These are phyloP conservation scores for Boletus rufocinnamomeus DNA, from an alignment of 768 basidiomycete genomes.

Conservation along the genomic window DNA sequence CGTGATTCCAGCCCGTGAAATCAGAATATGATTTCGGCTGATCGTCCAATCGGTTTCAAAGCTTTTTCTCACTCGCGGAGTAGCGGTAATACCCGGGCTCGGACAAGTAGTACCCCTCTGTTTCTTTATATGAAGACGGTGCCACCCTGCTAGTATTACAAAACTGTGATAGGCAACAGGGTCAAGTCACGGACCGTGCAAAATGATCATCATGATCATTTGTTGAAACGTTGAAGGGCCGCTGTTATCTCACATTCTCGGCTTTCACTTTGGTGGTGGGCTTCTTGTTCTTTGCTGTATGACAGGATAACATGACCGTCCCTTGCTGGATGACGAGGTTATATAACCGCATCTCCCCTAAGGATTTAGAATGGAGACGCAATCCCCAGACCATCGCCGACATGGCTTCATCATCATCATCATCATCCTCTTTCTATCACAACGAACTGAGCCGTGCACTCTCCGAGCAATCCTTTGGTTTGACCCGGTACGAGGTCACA, in stretches of 20 bases:
- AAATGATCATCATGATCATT: slow-evolving; percentile 24
- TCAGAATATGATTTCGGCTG: slow-evolving; percentile 15
- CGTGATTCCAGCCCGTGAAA: slow-evolving; percentile 17
- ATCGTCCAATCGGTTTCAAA: slow-evolving; percentile 7
- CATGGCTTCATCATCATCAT: slow-evolving; percentile 23
- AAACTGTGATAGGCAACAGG: slow-evolving; percentile 31
- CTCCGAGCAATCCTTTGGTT: slow-evolving; percentile 58
- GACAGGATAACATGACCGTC: slow-evolving; percentile 25
- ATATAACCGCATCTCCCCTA: slow-evolving; percentile 29
- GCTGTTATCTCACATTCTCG: slow-evolving; percentile 15
- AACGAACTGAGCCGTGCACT: slow-evolving; percentile 57
- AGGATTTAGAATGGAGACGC: slow-evolving; percentile 22
- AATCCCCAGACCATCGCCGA: slow-evolving; percentile 3
- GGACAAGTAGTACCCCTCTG: not conserved
- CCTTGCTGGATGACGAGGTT: slow-evolving; percentile 30
- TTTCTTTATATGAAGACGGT: slow-evolving; percentile 13
- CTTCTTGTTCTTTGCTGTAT: slow-evolving; percentile 3
- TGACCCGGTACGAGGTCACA: slow-evolving; percentile 47
- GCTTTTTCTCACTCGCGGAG: slow-evolving; percentile 5
- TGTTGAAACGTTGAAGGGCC: slow-evolving; percentile 23
- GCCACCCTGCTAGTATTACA: slow-evolving; percentile 14
- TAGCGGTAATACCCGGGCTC: slow-evolving; percentile 14
- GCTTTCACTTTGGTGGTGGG: slow-evolving; percentile 19
- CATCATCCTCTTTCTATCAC: slow-evolving; percentile 33
- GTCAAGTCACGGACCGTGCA: slow-evolving; percentile 28